Conservation (phyloP, 176 grass and related monocot species). For the Carex littledalei region DNA sequence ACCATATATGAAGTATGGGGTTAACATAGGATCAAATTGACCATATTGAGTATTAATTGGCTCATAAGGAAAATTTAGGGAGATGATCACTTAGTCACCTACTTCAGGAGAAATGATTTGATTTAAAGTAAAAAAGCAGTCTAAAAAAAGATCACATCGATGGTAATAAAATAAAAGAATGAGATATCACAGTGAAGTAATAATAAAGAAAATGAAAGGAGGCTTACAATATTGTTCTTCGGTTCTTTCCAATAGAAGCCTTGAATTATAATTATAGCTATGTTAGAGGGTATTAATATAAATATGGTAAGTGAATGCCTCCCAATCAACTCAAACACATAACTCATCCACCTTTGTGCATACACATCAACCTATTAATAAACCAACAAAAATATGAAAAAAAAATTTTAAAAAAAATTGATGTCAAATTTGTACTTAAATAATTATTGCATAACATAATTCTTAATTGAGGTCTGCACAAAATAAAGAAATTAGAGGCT, state of each 20-base stretch:
- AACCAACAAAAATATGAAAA: neutral
- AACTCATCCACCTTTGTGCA: slow-evolving; percentile 44
- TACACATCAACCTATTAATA: slow-evolving; percentile 66
- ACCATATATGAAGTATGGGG: too few relatives aligned
- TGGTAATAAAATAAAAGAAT: neutral
- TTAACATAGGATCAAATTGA: neutral
- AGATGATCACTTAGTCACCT: neutral
- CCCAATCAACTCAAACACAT: slow-evolving; percentile 75
- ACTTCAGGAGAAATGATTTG: neutral
- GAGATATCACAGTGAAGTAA: neutral
- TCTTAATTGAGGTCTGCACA: neutral
- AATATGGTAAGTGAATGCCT: slow-evolving; percentile 76
- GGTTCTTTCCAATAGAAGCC: slow-evolving; percentile 86
- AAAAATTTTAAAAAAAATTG: neutral
- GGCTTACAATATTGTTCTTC: slow-evolving; percentile 77
- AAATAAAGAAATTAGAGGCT: neutral
- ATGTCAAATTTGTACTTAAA: slow-evolving; percentile 2
- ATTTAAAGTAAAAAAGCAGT: neutral
- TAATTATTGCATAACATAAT: neutral
- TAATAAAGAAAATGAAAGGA: neutral
- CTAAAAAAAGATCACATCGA: neutral
- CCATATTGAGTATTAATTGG: neutral
- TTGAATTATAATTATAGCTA: slow-evolving; percentile 76
- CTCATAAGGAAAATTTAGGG: neutral
- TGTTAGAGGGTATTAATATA: slow-evolving; percentile 76